These are phyloP conservation scores for Colletotrichum agaves DNA, from an alignment of 2,329 filamentous ascomycete genomes.

Conservation along the genomic window DNA sequence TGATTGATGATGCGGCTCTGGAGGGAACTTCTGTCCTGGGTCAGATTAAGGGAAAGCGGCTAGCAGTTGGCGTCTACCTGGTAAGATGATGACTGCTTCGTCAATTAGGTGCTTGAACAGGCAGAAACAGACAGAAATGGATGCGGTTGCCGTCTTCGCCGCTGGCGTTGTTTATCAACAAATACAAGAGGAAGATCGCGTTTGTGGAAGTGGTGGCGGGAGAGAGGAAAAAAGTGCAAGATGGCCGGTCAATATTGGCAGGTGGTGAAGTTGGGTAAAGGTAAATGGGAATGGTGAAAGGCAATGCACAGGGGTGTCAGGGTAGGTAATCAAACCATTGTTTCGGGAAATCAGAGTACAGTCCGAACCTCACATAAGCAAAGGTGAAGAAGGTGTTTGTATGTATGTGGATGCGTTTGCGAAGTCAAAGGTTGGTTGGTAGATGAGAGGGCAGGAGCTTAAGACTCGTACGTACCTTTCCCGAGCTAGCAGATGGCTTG, in stretches of 20 bases:
- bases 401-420: too few species aligned
- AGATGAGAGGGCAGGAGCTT: neutral
- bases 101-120: neutral
- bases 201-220: neutral
- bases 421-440: too few species aligned
- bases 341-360: slow-evolving; percentile 9
- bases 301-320: neutral
- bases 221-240: neutral
- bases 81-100: neutral
- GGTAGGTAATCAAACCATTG: slow-evolving; percentile 18
- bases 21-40: neutral
- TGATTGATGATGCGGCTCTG: neutral
- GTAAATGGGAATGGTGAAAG: neutral
- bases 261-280: neutral
- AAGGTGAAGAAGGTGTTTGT: neutral
- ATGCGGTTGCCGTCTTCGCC: neutral
- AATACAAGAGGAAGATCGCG: neutral
- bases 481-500: too few species aligned
- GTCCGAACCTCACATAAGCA: neutral
- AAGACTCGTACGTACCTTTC: neutral
- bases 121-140: slow-evolving; percentile 3
- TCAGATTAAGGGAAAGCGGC: neutral
- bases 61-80: slow-evolving; percentile 1
- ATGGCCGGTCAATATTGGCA: neutral
- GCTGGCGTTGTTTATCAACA: neutral